These are phyloP conservation scores for Penicillium egyptiacum DNA, from an alignment of 495 filamentous ascomycete species.

Conservation along the genomic window DNA sequence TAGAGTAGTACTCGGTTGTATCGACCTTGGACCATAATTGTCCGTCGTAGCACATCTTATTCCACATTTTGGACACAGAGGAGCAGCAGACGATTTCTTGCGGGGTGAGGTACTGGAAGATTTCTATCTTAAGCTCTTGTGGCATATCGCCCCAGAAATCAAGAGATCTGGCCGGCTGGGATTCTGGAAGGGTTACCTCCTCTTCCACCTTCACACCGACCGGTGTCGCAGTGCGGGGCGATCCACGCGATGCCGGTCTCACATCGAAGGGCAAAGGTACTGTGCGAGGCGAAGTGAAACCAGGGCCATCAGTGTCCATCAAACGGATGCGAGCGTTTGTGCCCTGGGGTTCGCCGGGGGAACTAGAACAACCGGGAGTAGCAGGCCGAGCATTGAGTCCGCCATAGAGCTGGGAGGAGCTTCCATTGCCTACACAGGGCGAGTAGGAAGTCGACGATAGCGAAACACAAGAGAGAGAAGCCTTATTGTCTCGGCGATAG, in stretches of 20 bases:
- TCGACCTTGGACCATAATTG: conserved; percentile 89
- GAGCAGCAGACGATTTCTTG: conserved; percentile 83
- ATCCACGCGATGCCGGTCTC: conserved; percentile 47
- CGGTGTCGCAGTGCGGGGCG: conserved; percentile 20
- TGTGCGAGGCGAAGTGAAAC: conserved; percentile 33
- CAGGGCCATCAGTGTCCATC: conserved; percentile 42
- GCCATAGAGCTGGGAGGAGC: conserved; percentile 61
- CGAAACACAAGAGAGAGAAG: conserved; percentile 84
- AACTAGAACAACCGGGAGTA: conserved; percentile 59
- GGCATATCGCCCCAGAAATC: conserved; percentile 83
- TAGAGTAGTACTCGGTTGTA: conserved; percentile 79
- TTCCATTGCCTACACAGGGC: conserved; percentile 51
- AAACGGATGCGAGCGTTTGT: conserved; percentile 52
- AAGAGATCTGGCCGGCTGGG: conserved; percentile 49
- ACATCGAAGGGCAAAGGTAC: conserved; percentile 67
- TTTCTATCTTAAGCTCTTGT: conserved; percentile 73
- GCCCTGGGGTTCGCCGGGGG: conserved; percentile 34
- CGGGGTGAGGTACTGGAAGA: conserved; percentile 74
- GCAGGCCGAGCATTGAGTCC: conserved; percentile 57
- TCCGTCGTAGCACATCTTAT: conserved; percentile 89
- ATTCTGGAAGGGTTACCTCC: conserved; percentile 24
- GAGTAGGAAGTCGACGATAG: conserved; percentile 62
- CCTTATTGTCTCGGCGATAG: conserved; percentile 66
- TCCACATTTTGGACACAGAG: conserved; percentile 74
- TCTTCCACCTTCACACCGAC: conserved; percentile 37